Evolutionary conservation across 2,329 filamentous ascomycete species (phyloP).

Genomic region (Blastomyces gilchristii): DNA sequence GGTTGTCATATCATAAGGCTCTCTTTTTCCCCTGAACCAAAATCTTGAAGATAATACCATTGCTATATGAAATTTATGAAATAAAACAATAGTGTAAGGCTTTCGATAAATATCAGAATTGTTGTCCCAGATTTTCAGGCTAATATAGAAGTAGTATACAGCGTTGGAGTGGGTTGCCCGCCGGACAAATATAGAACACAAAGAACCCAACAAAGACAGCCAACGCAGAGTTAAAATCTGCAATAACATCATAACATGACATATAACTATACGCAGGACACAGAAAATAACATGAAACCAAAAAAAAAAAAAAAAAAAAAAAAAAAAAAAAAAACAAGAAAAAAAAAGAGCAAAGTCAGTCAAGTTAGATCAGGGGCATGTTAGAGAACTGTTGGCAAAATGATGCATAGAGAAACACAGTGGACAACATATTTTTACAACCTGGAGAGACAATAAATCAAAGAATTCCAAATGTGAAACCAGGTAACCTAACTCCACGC

Average conservation of each 20-base stretch:
- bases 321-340: background rate
- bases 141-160: background rate
- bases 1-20: no score
- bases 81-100: background rate
- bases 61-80: background rate
- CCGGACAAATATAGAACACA: background rate
- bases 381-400: background rate
- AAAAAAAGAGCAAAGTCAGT: background rate
- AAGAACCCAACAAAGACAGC: slow-evolving; percentile 2
- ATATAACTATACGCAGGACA: background rate
- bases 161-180: background rate
- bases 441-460: background rate
- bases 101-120: background rate
- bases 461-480: background rate
- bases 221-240: background rate
- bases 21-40: background rate
- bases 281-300: background rate
- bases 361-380: background rate
- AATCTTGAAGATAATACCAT: background rate
- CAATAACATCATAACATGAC: background rate
- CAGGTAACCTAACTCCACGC: background rate
- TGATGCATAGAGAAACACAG: background rate
- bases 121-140: background rate
- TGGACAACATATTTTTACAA: slow-evolving; percentile 1
- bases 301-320: no score